Evolutionary conservation across 768 basidiomycete species (phyloP), one percentile per base, ranked within the genome.

Genomic region (Neoboletus magnificus): DNA sequence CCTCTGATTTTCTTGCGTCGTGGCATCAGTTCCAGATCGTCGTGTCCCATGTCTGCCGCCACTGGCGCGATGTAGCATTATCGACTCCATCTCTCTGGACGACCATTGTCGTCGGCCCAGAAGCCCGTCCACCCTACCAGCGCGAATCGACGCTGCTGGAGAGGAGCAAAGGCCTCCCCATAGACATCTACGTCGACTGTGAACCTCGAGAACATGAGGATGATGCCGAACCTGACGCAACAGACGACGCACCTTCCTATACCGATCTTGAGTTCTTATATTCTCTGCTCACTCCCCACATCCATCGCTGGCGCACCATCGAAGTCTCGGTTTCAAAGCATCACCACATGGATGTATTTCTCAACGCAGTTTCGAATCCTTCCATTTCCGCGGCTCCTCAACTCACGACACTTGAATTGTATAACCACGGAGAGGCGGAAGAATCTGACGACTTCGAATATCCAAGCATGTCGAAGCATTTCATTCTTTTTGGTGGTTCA

Each of bases 11-110:
- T 4, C 4, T 8, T 44, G 20, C 43, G 23, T 12, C 45, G n/a
- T 42, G 36, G 43, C 70, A 68, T 33, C 54, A 73, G 2, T 85
- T 84, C 64, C 77, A 79, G 59, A 70, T 84, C 29, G 71, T 83
- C 60, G 82, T 79, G 15, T 85, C 84, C 18, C 85, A 85, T 60
- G 79, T 86, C 11, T 87, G 85, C 66, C 71, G 62, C 25, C 81
- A 77, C 54, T 87, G 85, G 85, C 81, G 85, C 46, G 71, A 69
- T 35, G 60, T 77, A 2, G 79, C 83, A 4, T 52, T 86, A 29
- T 77, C 77, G 30, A 80, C 79, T 0, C 81, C 83, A 1, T 70
- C 73, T 10, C 74, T 87, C 18, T 88, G 86, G 86, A 80, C 79
- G 12, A 67, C 55, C 30, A 71, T 87, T 41, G 10, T 8, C 1